A percentile compares a stretch with the other conserved stretches of the same genome.
Conservation (phyloP, 2,329 filamentous ascomycete genomes). For the Lachnellula suecica region DNA sequence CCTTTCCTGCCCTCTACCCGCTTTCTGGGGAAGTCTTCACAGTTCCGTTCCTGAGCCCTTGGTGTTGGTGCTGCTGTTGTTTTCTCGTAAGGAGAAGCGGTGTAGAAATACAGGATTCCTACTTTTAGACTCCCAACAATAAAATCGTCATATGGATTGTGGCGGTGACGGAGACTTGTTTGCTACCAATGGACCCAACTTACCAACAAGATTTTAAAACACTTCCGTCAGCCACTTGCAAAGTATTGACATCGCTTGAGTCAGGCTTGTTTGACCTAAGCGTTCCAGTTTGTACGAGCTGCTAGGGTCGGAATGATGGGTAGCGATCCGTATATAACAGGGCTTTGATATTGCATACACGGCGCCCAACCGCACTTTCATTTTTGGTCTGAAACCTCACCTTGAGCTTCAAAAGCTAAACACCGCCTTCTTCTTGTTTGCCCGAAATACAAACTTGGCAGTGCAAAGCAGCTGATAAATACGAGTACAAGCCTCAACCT, state of each 20-base stretch:
- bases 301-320: not conserved
- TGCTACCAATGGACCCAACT: slow-evolving; percentile 5
- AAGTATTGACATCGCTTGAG: not conserved
- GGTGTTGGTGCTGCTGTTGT: too few species aligned
- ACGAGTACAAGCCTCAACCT: too few species aligned
- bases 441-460: too few species aligned
- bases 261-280: not conserved
- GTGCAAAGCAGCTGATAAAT: too few species aligned
- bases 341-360: not conserved
- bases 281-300: not conserved
- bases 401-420: too few species aligned
- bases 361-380: not conserved
- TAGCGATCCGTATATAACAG: not conserved
- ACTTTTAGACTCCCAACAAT: slow-evolving; percentile 5
- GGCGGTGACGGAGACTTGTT: slow-evolving; percentile 11
- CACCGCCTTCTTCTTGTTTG: too few species aligned
- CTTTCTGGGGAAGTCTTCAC: slow-evolving; percentile 10
- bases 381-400: not conserved
- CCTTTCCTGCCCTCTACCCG: not conserved
- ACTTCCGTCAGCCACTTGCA: slow-evolving; percentile 3
- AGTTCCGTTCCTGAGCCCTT: too few species aligned
- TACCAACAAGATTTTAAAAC: slow-evolving; percentile 6
- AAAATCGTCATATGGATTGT: slow-evolving; percentile 8
- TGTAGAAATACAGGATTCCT: slow-evolving; percentile 9
- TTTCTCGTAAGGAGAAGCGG: slow-evolving; percentile 9